These are phyloP conservation scores for Cichorium intybus DNA, from an alignment of 140 eudicot species.

Conservation along the genomic window DNA sequence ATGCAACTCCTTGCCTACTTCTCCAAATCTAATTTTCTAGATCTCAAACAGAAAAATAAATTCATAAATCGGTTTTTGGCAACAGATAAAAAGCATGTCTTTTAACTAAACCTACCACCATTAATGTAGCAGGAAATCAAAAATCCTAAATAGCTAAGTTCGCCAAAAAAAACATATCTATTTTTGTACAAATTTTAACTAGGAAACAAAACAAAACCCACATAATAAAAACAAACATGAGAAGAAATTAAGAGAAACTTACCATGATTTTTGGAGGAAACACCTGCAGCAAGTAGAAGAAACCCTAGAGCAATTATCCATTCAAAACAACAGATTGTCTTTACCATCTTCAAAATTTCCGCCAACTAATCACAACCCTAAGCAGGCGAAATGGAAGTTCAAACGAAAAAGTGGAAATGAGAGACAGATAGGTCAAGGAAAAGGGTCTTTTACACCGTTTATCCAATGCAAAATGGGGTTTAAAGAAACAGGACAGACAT, in stretches of 20 bases:
- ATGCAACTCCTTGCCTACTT: not conserved
- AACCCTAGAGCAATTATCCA: conserved; percentile 38
- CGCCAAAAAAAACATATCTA: not conserved
- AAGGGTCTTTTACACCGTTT: conserved; percentile 21
- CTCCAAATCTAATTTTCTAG: not conserved
- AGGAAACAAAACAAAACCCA: conserved; percentile 1
- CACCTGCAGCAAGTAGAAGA: conserved; percentile 50
- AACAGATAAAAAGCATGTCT: conserved; percentile 5
- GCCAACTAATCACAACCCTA: not conserved
- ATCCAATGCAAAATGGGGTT: conserved; percentile 27
- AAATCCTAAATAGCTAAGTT: conserved; percentile 11
- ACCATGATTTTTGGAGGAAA: conserved; percentile 77
- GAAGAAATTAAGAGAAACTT: not conserved
- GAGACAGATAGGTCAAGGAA: conserved; percentile 14
- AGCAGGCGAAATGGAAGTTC: not conserved
- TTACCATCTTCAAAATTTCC: conserved; percentile 29
- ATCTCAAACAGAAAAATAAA: not conserved
- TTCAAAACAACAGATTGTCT: conserved; percentile 20
- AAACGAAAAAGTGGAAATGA: not conserved
- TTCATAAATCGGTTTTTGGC: not conserved
- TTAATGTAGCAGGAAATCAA: conserved; percentile 13
- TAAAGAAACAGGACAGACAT: conserved; percentile 22
- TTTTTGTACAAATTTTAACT: not conserved
- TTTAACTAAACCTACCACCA: conserved; percentile 15
- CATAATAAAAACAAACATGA: not conserved